These are phyloP conservation scores for Heliamphora exappendiculata DNA, from an alignment of 148 eudicot species.

Conservation along the genomic window DNA sequence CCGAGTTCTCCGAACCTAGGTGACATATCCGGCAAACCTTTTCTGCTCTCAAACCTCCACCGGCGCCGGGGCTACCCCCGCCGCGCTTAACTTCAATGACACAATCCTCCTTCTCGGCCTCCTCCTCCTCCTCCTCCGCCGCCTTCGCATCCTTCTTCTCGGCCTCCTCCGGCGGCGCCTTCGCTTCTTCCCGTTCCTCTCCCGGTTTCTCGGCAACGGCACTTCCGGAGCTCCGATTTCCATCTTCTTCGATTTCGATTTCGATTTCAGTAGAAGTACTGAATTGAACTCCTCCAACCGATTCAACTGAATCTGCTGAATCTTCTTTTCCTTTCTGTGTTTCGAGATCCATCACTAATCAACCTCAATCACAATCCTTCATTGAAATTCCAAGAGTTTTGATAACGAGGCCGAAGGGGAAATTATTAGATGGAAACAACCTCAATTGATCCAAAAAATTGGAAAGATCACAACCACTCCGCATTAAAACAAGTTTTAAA, in stretches of 20 bases:
- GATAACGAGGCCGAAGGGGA: neutral
- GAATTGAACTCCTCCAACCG: neutral
- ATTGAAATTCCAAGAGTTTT: neutral
- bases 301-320: neutral
- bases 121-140: neutral
- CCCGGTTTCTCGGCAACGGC: neutral
- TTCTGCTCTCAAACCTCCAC: conserved; percentile 21
- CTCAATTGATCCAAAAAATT: neutral
- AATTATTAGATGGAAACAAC: neutral
- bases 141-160: neutral
- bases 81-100: neutral
- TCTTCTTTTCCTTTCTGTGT: neutral
- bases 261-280: neutral
- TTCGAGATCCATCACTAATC: neutral
- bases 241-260: neutral
- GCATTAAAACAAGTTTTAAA: neutral
- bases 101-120: neutral
- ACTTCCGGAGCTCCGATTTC: neutral
- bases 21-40: conserved; percentile 49
- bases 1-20: conserved; percentile 16
- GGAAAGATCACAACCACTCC: neutral
- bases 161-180: neutral
- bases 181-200: neutral
- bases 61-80: neutral
- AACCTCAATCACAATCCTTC: neutral